These are phyloP conservation scores for Trichothecium sympodiale DNA, from an alignment of 2,329 filamentous ascomycete species.

Conservation along the genomic window DNA sequence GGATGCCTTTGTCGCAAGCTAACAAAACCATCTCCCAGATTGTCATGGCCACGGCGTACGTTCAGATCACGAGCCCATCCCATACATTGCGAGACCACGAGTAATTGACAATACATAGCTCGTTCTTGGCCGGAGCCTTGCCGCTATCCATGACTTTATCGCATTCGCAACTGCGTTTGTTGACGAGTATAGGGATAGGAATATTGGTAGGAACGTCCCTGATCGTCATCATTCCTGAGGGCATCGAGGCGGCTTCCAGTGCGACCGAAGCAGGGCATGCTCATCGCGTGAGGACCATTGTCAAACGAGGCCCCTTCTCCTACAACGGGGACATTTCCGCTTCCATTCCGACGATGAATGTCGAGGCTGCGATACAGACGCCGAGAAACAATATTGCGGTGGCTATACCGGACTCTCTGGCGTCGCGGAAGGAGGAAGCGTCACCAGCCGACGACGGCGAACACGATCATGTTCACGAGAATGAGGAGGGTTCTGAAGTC, in stretches of 20 bases:
- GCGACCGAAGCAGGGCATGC: constrained; percentile 29
- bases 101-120: constrained; percentile 40
- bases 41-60: constrained; percentile 50
- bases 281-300: constrained; percentile 21
- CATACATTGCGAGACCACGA: constrained; percentile 7
- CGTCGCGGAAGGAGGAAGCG: background rate
- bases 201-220: constrained; percentile 90
- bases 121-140: constrained; percentile 84
- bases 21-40: constrained; percentile 21
- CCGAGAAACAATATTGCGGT: background rate
- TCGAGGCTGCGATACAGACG: background rate
- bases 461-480: constrained; percentile 9
- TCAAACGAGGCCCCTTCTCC: constrained; percentile 19
- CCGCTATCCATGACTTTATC: constrained; percentile 84
- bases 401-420: no score
- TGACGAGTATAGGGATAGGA: constrained; percentile 87
- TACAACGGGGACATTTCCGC: constrained; percentile 9
- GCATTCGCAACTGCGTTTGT: constrained; percentile 73
- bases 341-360: constrained; percentile 10
- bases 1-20: background rate
- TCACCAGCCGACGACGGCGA: constrained; percentile 15
- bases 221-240: constrained; percentile 95
- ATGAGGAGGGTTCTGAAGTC: constrained; percentile 21
- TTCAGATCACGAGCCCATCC: constrained; percentile 10
- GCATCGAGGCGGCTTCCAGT: constrained; percentile 78